phyloP scores from a whole-genome alignment of 73 alveolate species.

The Paraurostyla sp. region DNA sequence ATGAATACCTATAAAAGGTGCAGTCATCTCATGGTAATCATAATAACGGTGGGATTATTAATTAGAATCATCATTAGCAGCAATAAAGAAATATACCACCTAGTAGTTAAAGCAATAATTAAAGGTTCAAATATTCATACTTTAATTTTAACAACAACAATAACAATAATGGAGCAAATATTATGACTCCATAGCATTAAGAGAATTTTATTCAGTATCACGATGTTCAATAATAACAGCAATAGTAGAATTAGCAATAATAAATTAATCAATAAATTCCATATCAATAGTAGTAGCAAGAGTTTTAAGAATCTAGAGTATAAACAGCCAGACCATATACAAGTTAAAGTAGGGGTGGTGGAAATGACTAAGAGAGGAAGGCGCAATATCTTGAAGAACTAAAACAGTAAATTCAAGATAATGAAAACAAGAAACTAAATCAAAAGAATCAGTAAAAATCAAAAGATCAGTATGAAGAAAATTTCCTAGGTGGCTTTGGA shows the following conservation, averaged over 20 bases:
- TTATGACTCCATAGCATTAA: slow-evolving; percentile 8
- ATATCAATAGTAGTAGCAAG: no score
- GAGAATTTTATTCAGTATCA: slow-evolving; percentile 3
- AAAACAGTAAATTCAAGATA: slow-evolving; percentile 11
- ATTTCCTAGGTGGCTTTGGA: slow-evolving; percentile 30
- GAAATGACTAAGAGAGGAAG: neutral
- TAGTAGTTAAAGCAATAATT: neutral
- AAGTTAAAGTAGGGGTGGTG: no score
- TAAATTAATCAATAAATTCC: neutral
- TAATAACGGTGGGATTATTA: neutral
- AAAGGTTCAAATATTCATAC: slow-evolving; percentile 38
- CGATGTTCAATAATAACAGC: neutral
- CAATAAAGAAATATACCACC: slow-evolving; percentile 17
- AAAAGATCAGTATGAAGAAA: neutral
- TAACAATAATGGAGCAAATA: neutral
- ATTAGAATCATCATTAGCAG: neutral
- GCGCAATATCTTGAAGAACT: neutral
- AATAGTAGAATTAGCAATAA: neutral
- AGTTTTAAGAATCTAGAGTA: no score
- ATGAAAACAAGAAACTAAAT: neutral
- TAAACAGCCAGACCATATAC: no score
- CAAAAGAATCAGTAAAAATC: neutral
- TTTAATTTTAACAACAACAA: neutral
- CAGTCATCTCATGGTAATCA: neutral
- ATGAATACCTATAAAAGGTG: neutral